phyloP scores from a whole-genome alignment of 768 basidiomycete genomes.

The Arthromyces matolae region DNA sequence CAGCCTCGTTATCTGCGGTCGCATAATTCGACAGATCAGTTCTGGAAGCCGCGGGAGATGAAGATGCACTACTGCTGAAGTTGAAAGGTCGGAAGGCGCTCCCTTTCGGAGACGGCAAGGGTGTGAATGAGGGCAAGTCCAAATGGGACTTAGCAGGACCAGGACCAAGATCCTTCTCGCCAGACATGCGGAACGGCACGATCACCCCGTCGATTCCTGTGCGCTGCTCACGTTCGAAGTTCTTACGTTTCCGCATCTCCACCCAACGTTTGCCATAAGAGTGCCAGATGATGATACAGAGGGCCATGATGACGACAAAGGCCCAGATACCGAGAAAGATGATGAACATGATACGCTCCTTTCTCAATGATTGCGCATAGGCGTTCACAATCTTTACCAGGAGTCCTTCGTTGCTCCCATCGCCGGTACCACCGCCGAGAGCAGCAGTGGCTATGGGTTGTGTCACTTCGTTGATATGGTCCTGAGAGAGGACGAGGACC shows the following conservation, averaged over 20 bases:
- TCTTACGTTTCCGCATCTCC: conserved; percentile 44
- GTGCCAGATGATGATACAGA: conserved; percentile 69
- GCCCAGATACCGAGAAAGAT: conserved; percentile 85
- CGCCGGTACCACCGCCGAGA: conserved; percentile 52
- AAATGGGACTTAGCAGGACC: conserved; percentile 13
- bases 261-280: conserved; percentile 49
- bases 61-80: conserved; percentile 20
- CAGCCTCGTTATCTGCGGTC: conserved; percentile 18
- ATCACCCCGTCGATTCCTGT: conserved; percentile 43
- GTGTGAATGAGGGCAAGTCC: conserved; percentile 46
- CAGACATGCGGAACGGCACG: conserved; percentile 28
- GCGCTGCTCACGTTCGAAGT: conserved; percentile 51
- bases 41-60: conserved; percentile 27
- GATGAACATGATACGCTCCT: conserved; percentile 79
- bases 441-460: conserved; percentile 83
- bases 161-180: conserved; percentile 15
- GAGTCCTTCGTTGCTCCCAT: conserved; percentile 47
- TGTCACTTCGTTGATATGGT: conserved; percentile 68
- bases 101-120: conserved; percentile 40
- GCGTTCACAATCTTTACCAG: conserved; percentile 68
- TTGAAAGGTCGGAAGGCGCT: conserved; percentile 34
- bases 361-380: conserved; percentile 69
- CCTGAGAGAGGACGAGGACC: conserved; percentile 73
- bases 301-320: conserved; percentile 77
- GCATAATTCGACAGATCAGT: conserved; percentile 47